Conservation (phyloP, 23 red algal species). For the Chondrus crispus region DNA sequence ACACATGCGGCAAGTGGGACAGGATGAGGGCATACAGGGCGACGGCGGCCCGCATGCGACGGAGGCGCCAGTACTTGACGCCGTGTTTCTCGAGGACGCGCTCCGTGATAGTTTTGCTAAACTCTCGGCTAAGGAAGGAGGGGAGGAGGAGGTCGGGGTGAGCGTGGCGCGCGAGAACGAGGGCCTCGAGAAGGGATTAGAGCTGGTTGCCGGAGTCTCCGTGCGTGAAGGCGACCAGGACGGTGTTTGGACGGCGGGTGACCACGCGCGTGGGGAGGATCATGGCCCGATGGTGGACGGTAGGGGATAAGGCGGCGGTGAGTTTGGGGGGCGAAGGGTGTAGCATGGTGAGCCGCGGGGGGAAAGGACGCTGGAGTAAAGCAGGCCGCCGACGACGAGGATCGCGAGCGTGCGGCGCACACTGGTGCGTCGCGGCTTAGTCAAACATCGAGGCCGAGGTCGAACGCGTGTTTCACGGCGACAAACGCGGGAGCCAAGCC, state of each 20-base stretch:
- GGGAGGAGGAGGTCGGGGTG: not conserved
- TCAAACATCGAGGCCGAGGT: too few species aligned
- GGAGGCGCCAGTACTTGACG: not conserved
- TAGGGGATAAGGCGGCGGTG: too few species aligned
- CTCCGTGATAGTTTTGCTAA: not conserved
- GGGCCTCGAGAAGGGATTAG: conserved; percentile 12
- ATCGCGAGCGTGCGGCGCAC: too few species aligned
- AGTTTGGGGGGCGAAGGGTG: too few species aligned
- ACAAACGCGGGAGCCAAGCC: too few species aligned
- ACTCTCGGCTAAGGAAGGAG: not conserved
- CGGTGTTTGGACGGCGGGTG: not conserved
- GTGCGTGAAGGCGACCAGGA: not conserved
- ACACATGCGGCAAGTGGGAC: not conserved
- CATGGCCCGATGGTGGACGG: too few species aligned
- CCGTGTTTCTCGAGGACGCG: not conserved
- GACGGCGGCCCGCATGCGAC: not conserved
- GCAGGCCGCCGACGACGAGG: too few species aligned
- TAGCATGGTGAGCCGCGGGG: too few species aligned
- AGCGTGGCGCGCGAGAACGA: conserved; percentile 20
- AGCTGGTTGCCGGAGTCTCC: conserved; percentile 49
- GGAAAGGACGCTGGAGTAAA: too few species aligned
- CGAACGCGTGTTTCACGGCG: too few species aligned
- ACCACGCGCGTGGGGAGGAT: too few species aligned
- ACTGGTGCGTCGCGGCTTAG: too few species aligned
- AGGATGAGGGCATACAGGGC: not conserved